A percentile compares a stretch with the other conserved stretches of the same genome.
Conservation (phyloP, 768 basidiomycete genomes). For the Amanita fuliginea region DNA sequence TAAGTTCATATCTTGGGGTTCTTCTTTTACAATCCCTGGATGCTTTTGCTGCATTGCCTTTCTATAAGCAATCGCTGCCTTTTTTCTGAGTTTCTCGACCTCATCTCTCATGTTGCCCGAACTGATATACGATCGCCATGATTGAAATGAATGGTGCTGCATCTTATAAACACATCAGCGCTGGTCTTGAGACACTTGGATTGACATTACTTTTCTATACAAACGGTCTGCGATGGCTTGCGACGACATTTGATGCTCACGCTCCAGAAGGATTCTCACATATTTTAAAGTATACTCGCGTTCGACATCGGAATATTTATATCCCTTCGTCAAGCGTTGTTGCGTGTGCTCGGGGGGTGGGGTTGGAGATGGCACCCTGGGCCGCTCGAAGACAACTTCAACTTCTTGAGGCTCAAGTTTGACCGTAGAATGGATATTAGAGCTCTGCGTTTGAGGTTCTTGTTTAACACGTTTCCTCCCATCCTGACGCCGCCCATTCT, state of each 20-base stretch:
- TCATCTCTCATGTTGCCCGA: slow-evolving; percentile 18
- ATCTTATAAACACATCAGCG: slow-evolving; percentile 27
- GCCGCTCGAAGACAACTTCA: neutral
- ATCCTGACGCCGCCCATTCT: slow-evolving; percentile 8
- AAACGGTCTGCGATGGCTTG: slow-evolving; percentile 26
- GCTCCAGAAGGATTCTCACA: slow-evolving; percentile 31
- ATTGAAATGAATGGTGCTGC: slow-evolving; percentile 41
- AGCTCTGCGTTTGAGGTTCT: neutral
- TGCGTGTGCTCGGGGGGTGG: slow-evolving; percentile 25
- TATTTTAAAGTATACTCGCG: slow-evolving; percentile 35
- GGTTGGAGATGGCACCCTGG: slow-evolving; percentile 26
- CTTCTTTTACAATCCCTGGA: slow-evolving; percentile 10
- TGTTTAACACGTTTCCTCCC: slow-evolving; percentile 9
- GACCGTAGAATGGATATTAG: neutral
- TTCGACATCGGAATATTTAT: slow-evolving; percentile 40
- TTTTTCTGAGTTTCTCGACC: slow-evolving; percentile 38
- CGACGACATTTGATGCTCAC: slow-evolving; percentile 34
- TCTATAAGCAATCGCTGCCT: slow-evolving; percentile 37
- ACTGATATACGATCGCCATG: slow-evolving; percentile 37
- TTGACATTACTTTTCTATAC: slow-evolving; percentile 30
- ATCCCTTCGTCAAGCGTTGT: slow-evolving; percentile 20
- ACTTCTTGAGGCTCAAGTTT: slow-evolving; percentile 1
- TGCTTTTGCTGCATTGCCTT: slow-evolving; percentile 22
- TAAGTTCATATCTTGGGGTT: slow-evolving; percentile 1
- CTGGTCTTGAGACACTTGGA: neutral